Conservation (phyloP, 768 basidiomycete species). For the Ramaria rubella region DNA sequence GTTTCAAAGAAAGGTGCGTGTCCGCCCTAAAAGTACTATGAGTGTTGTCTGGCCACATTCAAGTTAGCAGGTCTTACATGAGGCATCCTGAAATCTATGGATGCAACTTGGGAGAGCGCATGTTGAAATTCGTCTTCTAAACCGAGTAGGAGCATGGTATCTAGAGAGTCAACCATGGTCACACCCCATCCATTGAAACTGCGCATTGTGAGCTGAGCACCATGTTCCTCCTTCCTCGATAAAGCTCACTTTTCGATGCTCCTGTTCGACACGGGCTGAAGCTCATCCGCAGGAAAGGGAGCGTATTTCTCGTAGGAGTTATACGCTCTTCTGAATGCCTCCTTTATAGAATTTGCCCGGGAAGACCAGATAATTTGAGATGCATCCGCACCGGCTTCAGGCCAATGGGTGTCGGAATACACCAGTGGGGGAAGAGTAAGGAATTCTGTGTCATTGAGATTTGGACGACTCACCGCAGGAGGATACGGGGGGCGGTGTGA, state of each 20-base stretch:
- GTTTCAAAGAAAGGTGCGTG: conserved; percentile 29
- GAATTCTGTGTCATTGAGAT: not conserved
- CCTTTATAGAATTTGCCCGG: conserved; percentile 16
- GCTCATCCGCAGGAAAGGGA: conserved; percentile 17
- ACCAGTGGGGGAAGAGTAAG: not conserved
- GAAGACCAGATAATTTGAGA: not conserved
- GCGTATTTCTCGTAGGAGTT: conserved; percentile 18
- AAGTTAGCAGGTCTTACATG: not conserved
- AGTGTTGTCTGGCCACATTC: not conserved
- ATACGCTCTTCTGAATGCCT: conserved; percentile 19
- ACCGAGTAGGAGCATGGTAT: conserved; percentile 36
- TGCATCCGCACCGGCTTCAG: not conserved
- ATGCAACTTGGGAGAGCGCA: conserved; percentile 26
- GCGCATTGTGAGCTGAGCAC: not conserved
- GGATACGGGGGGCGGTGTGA: not conserved
- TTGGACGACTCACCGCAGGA: not conserved
- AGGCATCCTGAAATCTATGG: conserved; percentile 11
- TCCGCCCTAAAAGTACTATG: not conserved
- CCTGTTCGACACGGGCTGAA: conserved; percentile 16
- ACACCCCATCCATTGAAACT: conserved; percentile 25
- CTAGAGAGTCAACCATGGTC: conserved; percentile 39
- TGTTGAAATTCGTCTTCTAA: conserved; percentile 34
- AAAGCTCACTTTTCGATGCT: conserved; percentile 14
- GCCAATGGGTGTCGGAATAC: not conserved
- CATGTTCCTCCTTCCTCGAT: not conserved